Percentiles rank a stretch among this genome's conserved stretches.
These are phyloP conservation scores for Perkinsus marinus DNA, from an alignment of 169 alveolate genomes.

Conservation along the genomic window DNA sequence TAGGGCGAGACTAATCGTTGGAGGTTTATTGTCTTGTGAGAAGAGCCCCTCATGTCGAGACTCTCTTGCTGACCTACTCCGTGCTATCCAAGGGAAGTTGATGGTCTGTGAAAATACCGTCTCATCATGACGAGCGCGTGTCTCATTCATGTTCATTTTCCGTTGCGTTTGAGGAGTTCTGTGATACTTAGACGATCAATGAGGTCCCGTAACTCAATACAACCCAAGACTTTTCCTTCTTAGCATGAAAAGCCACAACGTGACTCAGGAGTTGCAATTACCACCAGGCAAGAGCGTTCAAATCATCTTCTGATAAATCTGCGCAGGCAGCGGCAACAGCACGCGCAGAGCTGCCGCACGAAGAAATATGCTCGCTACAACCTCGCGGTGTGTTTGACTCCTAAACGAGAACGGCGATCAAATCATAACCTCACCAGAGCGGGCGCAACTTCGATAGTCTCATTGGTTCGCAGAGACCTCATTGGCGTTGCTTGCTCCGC, in stretches of 20 bases:
- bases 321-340: not conserved
- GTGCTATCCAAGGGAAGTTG: not conserved
- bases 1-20: not conserved
- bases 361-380: not conserved
- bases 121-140: not conserved
- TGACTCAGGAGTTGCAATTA: not conserved
- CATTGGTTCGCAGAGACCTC: not conserved
- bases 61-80: not conserved
- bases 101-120: not conserved
- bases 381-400: not conserved
- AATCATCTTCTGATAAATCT: not conserved
- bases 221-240: not conserved
- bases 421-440: no score
- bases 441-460: not conserved
- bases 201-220: not conserved
- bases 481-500: not conserved
- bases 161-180: no score
- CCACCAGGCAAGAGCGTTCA: not conserved
- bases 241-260: not conserved
- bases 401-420: not conserved
- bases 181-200: no score
- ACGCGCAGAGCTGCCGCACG: not conserved
- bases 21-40: not conserved
- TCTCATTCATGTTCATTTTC: not conserved
- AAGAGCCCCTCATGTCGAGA: not conserved